Conservation (phyloP, 768 basidiomycete genomes). For the Lentinula detonsa region DNA sequence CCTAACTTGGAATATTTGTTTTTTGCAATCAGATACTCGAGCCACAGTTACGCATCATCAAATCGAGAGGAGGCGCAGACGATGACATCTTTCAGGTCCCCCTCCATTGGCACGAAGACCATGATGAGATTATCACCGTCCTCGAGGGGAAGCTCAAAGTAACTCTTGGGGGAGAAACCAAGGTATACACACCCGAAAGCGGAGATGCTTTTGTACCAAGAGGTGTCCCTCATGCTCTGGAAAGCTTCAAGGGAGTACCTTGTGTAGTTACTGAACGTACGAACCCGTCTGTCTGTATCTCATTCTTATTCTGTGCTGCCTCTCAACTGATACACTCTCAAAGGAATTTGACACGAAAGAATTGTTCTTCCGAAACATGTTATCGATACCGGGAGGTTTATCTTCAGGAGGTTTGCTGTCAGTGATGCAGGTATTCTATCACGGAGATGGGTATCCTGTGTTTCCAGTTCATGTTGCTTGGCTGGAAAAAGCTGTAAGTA, state of each 20-base stretch:
- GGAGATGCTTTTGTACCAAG: constrained; percentile 23
- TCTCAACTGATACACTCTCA: background rate
- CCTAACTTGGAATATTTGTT: background rate
- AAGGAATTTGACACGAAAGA: background rate
- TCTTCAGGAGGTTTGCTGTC: background rate
- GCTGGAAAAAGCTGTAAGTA: constrained; percentile 3
- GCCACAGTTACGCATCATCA: constrained; percentile 10
- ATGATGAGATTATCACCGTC: constrained; percentile 26
- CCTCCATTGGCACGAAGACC: constrained; percentile 27
- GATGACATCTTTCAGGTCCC: constrained; percentile 21
- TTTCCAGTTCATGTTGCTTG: background rate
- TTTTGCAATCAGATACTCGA: background rate
- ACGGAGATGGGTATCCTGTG: background rate
- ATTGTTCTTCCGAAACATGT: background rate
- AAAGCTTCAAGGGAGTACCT: constrained; percentile 18
- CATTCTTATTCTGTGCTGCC: background rate
- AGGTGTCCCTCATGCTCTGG: constrained; percentile 21
- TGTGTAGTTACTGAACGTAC: constrained; percentile 10
- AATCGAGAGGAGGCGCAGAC: constrained; percentile 18
- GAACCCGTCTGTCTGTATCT: background rate
- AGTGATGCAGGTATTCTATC: constrained; percentile 6
- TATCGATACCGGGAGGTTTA: background rate
- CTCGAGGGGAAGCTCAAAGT: constrained; percentile 23
- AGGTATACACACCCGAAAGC: constrained; percentile 22
- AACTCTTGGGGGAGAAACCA: constrained; percentile 14